Base-by-base conservation (phyloP, 345 rosid species). In the Citropsis articulata region DNA sequence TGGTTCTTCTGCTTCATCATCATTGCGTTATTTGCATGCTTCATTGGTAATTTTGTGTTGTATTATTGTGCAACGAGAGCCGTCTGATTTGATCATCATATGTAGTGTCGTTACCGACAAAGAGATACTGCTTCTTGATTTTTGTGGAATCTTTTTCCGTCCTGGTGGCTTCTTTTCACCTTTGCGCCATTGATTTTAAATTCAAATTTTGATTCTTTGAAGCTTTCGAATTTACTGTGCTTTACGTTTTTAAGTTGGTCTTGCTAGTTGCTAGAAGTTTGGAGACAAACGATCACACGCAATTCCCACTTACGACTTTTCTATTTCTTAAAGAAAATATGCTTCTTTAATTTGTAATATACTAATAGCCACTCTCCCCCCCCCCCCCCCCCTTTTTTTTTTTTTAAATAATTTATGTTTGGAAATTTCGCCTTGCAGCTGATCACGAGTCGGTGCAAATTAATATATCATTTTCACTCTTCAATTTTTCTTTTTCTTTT, bases 81-180 rank as follows among this genome's bases (percentile, higher is more conserved):
- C 77, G 66, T 48, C 21, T 27, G 80, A 63, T 59, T 42, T 24
- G 50, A 60, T 60, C 59, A 62, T 74, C 56, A 61, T 73, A 25
- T 68, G 13, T 3, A 25, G 16, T 38, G 48, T 9, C 6, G 55
- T 65, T 65, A 45, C 80, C 80, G 83, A 76, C 83, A 71, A 18
- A 30, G 28, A 45, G 66, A 16, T n/a, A 14, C 64, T 31, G n/a
- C 68, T 6, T 30, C 67, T 33, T 64, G 36, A n/a, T 14, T 68
- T 66, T 66, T 25, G 36, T 28, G 28, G 72, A 35, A 50, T 31
- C 70, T 36, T 33, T 62, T 45, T 63, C 2, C 22, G 2, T 53
- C 21, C 56, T 14, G 16, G 22, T 65, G n/a, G 56, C 27, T 75
- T 69, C 18, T 42, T 56, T 22, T 69, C 59, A 28, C 40, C 25